These are phyloP conservation scores for Thermothelomyces thermophilus DNA, from an alignment of 2,329 filamentous ascomycete species.

Conservation along the genomic window DNA sequence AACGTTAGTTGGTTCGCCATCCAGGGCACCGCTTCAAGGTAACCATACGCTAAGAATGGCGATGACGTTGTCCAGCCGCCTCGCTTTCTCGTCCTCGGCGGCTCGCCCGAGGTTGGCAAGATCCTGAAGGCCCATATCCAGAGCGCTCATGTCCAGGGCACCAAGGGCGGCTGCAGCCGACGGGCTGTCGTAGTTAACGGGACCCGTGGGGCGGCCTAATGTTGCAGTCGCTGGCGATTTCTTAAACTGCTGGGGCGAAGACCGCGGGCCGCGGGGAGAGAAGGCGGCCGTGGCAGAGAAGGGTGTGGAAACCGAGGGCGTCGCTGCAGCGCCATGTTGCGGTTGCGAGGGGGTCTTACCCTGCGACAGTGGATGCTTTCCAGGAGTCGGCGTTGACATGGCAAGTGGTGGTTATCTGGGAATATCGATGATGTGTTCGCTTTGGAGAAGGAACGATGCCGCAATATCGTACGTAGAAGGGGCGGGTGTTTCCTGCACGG, in stretches of 20 bases:
- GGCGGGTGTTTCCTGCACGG: too few relatives aligned
- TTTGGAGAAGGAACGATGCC: neutral
- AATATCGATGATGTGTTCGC: neutral
- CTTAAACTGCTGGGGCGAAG: constrained; percentile 59
- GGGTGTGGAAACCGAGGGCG: constrained; percentile 60
- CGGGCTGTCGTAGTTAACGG: constrained; percentile 58
- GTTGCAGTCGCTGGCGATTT: constrained; percentile 53
- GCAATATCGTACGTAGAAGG: too few relatives aligned
- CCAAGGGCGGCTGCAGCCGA: constrained; percentile 57
- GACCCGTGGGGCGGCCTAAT: constrained; percentile 39
- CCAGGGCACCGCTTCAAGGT: neutral
- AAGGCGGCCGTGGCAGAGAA: constrained; percentile 56
- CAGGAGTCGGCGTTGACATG: constrained; percentile 47
- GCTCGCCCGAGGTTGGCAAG: constrained; percentile 33
- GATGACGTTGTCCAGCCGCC: constrained; percentile 47
- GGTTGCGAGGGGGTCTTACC: constrained; percentile 45
- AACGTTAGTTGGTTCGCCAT: constrained; percentile 29
- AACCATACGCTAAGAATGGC: constrained; percentile 43
- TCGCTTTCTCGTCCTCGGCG: constrained; percentile 45
- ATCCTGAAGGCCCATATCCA: constrained; percentile 43
- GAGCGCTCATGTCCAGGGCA: constrained; percentile 43
- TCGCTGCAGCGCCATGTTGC: constrained; percentile 44
- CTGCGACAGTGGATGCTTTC: constrained; percentile 45
- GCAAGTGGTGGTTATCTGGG: neutral
- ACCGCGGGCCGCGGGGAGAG: constrained; percentile 50